A percentile compares a stretch with the other conserved stretches of the same genome.
Conservation (phyloP, 345 rosid species). For the Sisymbrium irio region DNA sequence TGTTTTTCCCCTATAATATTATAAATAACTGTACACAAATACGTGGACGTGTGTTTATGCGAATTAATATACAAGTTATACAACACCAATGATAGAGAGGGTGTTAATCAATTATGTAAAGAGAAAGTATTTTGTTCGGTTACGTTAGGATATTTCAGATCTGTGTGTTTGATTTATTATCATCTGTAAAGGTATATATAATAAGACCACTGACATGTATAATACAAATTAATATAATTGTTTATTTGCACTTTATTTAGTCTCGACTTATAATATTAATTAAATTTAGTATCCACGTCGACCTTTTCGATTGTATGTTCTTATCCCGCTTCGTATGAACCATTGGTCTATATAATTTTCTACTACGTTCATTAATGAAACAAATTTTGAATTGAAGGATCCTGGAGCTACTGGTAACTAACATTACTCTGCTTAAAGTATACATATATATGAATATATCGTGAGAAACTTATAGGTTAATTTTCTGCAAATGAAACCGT, state of each 20-base stretch:
- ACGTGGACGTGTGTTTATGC: constrained; percentile 32
- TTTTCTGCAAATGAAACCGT: no score
- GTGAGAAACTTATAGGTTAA: neutral
- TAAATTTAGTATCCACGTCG: neutral
- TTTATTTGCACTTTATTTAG: constrained; percentile 1
- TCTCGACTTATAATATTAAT: no score
- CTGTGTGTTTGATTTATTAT: constrained; percentile 11
- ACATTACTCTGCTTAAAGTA: neutral
- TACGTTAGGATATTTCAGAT: constrained; percentile 25
- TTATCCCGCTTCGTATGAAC: neutral
- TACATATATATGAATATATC: neutral
- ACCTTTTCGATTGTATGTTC: neutral
- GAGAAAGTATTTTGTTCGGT: constrained; percentile 28
- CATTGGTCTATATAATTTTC: neutral
- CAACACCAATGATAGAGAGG: constrained; percentile 22
- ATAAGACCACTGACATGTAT: neutral
- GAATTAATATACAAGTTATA: neutral
- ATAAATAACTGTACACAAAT: neutral
- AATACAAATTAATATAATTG: neutral
- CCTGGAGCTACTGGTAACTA: no score
- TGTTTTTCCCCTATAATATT: neutral
- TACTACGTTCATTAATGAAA: constrained; percentile 1
- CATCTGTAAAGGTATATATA: neutral
- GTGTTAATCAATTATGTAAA: constrained; percentile 4
- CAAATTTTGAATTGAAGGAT: no score